A percentile compares a stretch with the other conserved stretches of the same genome.
These are phyloP conservation scores for Kwoniella bestiolae DNA, from an alignment of 768 basidiomycete genomes.

Conservation along the genomic window DNA sequence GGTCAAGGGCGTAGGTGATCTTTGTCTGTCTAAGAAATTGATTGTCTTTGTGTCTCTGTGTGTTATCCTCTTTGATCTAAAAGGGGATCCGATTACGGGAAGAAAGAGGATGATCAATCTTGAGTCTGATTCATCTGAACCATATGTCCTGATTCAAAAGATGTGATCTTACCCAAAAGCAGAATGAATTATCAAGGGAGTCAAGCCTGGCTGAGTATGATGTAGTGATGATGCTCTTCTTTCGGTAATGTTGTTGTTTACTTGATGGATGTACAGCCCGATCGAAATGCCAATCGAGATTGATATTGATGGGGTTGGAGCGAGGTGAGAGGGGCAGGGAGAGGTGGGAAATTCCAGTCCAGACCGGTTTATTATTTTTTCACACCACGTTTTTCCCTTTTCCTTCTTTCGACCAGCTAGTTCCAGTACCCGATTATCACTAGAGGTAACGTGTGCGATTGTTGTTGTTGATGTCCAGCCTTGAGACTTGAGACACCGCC, in stretches of 20 bases:
- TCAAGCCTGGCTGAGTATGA: neutral
- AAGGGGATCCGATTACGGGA: neutral
- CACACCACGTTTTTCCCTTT: neutral
- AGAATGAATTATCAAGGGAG: neutral
- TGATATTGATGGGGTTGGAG: neutral
- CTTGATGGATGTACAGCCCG: neutral
- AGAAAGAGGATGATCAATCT: neutral
- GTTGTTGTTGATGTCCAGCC: too few relatives aligned
- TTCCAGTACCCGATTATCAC: too few relatives aligned
- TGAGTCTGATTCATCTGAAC: neutral
- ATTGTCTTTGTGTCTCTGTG: neutral
- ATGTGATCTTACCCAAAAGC: neutral
- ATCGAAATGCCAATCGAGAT: neutral
- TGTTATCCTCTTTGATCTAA: neutral
- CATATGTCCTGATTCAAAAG: neutral
- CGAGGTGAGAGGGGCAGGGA: too few relatives aligned
- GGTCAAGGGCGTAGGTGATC: neutral
- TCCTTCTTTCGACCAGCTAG: neutral
- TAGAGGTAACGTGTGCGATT: too few relatives aligned
- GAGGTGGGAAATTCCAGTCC: neutral
- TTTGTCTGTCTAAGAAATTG: neutral
- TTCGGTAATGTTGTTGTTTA: neutral
- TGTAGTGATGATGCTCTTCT: too few relatives aligned
- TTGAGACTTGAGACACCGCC: too few relatives aligned
- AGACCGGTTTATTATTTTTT: constrained; percentile 9